phyloP scores from a whole-genome alignment of 1,139 yeast genomes.

The Chernovozyma sophiae-reginae region DNA sequence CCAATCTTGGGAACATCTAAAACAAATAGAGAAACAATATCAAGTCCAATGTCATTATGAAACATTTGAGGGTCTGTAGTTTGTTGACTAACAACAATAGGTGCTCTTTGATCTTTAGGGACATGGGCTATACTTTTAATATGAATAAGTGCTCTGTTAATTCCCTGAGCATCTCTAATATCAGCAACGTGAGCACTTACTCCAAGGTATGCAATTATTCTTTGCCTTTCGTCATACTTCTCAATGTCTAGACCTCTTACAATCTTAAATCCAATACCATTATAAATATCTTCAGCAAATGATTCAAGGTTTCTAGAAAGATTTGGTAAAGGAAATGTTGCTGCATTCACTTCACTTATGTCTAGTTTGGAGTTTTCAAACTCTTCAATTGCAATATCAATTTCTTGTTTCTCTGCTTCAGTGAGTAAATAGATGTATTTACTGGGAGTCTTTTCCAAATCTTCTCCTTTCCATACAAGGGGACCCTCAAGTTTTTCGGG shows the following conservation, averaged over 20 bases:
- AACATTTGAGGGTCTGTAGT: conserved; percentile 12
- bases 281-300: conserved; percentile 9
- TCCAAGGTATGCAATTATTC: conserved; percentile 9
- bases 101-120: conserved; percentile 10
- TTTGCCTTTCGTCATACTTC: conserved; percentile 7
- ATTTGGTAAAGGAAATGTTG: conserved; percentile 7
- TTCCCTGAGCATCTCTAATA: conserved; percentile 11
- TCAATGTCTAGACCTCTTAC: conserved; percentile 10
- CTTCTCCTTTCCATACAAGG: conserved; percentile 9
- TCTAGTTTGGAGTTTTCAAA: conserved; percentile 5
- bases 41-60: conserved; percentile 11
- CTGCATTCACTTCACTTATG: conserved; percentile 3
- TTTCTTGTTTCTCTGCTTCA: conserved; percentile 7
- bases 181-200: conserved; percentile 11
- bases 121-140: conserved; percentile 11
- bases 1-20: conserved; percentile 9
- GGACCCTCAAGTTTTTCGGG: conserved; percentile 9
- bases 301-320: conserved; percentile 8
- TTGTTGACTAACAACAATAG: conserved; percentile 11
- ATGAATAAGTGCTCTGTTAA: conserved; percentile 11
- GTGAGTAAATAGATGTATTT: conserved; percentile 7
- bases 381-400: conserved; percentile 6
- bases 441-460: conserved; percentile 7
- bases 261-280: conserved; percentile 10
- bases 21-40: conserved; percentile 10